phyloP scores from a whole-genome alignment of 768 basidiomycete species.

The Lentinula detonsa region DNA sequence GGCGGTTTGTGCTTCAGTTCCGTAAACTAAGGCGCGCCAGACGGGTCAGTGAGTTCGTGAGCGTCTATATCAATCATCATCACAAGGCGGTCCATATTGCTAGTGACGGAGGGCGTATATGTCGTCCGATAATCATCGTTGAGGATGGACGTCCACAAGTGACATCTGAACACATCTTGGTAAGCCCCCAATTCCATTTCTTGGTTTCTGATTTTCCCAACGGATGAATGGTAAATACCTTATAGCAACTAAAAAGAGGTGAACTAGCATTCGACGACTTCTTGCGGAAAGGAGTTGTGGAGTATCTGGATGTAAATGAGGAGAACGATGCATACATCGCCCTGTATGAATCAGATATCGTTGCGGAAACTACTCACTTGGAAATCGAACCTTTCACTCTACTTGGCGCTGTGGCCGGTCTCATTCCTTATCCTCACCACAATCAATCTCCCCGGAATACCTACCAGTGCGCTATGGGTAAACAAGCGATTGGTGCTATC shows the following conservation, averaged over 20 bases:
- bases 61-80: conserved; percentile 93
- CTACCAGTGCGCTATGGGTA: conserved; percentile 99
- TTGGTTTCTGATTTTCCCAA: not conserved
- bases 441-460: conserved; percentile 99
- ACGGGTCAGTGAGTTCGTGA: conserved; percentile 92
- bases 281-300: conserved; percentile 84
- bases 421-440: conserved; percentile 99
- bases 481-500: conserved; percentile 98
- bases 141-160: conserved; percentile 77
- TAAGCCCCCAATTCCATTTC: conserved; percentile 27
- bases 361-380: conserved; percentile 81
- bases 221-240: not conserved
- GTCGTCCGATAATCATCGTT: conserved; percentile 95
- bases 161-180: conserved; percentile 71
- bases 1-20: conserved; percentile 85
- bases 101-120: conserved; percentile 95
- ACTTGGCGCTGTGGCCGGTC: conserved; percentile 93
- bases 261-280: conserved; percentile 89
- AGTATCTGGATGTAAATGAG: conserved; percentile 98
- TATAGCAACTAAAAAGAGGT: conserved; percentile 74
- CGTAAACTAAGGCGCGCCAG: conserved; percentile 89
- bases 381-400: conserved; percentile 99
- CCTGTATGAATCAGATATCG: conserved; percentile 86
- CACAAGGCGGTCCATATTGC: conserved; percentile 95
- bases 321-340: conserved; percentile 98